Evolutionary conservation across 345 rosid species (phyloP).

Genomic region (Citropsis articulata): DNA sequence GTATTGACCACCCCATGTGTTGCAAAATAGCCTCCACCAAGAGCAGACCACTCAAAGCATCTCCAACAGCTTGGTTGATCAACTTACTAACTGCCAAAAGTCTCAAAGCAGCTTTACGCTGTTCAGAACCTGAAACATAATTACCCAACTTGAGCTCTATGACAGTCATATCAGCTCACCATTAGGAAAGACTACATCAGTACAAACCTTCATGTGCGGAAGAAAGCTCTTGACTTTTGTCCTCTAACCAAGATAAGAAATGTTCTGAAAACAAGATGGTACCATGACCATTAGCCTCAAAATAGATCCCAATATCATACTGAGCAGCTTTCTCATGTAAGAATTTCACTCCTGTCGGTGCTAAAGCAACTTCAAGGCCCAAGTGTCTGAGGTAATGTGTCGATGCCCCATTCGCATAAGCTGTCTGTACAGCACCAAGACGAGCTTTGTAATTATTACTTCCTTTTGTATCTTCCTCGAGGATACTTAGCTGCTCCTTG

Average conservation of each 20-base stretch:
- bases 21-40: conserved; percentile 82
- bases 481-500: conserved; percentile 63
- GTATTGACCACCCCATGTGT: conserved; percentile 79
- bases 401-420: conserved; percentile 97
- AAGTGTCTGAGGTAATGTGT: conserved; percentile 60
- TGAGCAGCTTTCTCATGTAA: conserved; percentile 77
- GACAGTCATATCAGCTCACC: not conserved
- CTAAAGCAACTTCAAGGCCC: conserved; percentile 67
- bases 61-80: conserved; percentile 97
- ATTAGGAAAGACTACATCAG: not conserved
- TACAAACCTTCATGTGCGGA: conserved; percentile 48
- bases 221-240: conserved; percentile 41
- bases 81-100: conserved; percentile 74
- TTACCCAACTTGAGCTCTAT: not conserved
- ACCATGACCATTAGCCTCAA: conserved; percentile 98
- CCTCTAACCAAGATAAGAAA: conserved; percentile 54
- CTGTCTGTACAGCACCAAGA: conserved; percentile 86
- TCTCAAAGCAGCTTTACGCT: conserved; percentile 69
- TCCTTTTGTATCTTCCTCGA: conserved; percentile 31
- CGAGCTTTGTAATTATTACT: conserved; percentile 35
- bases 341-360: conserved; percentile 89
- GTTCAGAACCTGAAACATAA: conserved; percentile 55
- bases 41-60: conserved; percentile 84
- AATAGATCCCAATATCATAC: conserved; percentile 89
- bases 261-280: conserved; percentile 76